These are phyloP conservation scores for Populus alba DNA, from an alignment of 345 rosid genomes.

Conservation along the genomic window DNA sequence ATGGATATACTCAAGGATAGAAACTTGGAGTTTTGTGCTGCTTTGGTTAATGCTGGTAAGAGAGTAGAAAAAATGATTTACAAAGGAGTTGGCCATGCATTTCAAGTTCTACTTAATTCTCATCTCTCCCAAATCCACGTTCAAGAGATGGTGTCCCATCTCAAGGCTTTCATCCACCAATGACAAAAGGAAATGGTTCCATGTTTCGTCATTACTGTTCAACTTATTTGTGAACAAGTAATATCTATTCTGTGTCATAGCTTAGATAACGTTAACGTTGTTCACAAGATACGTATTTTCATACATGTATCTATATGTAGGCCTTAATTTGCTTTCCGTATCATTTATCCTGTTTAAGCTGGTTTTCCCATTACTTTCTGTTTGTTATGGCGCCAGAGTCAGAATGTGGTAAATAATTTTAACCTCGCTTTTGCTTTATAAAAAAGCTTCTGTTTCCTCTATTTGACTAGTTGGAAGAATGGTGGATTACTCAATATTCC, in stretches of 20 bases:
- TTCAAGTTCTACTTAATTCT: slow-evolving; percentile 55
- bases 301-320: no score
- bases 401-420: no score
- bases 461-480: background rate
- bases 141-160: slow-evolving; percentile 59
- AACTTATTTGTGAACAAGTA: background rate
- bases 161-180: slow-evolving; percentile 47
- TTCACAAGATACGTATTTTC: background rate
- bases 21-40: slow-evolving; percentile 51
- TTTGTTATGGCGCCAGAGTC: background rate
- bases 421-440: background rate
- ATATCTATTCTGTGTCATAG: background rate
- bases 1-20: slow-evolving; percentile 60
- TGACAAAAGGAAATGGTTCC: background rate
- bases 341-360: background rate
- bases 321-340: background rate
- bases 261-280: background rate
- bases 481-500: background rate
- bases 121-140: slow-evolving; percentile 38
- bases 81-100: slow-evolving; percentile 77
- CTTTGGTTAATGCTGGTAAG: slow-evolving; percentile 50
- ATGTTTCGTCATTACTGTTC: background rate
- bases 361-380: background rate
- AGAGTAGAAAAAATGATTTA: slow-evolving; percentile 50
- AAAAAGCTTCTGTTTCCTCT: background rate